phyloP scores from a whole-genome alignment of 2,329 filamentous ascomycete species.

The Zasmidium angulare region DNA sequence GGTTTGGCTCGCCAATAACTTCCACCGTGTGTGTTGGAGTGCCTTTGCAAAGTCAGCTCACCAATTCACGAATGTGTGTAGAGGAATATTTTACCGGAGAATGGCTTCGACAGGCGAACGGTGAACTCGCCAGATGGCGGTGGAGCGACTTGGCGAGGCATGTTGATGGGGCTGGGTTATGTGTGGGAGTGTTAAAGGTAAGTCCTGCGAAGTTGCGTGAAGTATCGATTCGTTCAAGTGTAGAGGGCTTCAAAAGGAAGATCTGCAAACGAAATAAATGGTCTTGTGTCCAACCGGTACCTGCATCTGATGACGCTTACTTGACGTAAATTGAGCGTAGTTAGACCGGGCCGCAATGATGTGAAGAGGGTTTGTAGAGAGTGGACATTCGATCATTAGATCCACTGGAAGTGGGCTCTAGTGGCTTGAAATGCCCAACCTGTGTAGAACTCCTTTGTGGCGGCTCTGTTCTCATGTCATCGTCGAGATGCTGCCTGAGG shows the following conservation, averaged over 20 bases:
- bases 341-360: no score
- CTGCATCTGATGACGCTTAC: not conserved
- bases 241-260: not conserved
- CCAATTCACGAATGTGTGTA: not conserved
- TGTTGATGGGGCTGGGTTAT: conserved; percentile 15
- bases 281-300: not conserved
- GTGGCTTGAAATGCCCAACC: no score
- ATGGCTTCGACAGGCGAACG: conserved; percentile 35
- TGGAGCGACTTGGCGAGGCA: conserved; percentile 38
- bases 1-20: conserved; percentile 44
- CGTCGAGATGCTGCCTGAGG: not conserved
- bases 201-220: no score
- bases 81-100: conserved; percentile 29
- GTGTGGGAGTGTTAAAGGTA: not conserved
- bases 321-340: not conserved
- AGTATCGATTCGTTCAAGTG: not conserved
- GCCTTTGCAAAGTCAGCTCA: conserved; percentile 25
- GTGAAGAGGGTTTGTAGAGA: no score
- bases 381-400: no score
- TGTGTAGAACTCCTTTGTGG: no score
- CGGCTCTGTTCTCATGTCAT: not conserved
- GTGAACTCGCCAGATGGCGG: conserved; percentile 39
- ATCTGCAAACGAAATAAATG: not conserved
- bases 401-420: no score
- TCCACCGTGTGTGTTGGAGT: conserved; percentile 36